phyloP scores from a whole-genome alignment of 345 rosid genomes.

The Pistacia integerrima region DNA sequence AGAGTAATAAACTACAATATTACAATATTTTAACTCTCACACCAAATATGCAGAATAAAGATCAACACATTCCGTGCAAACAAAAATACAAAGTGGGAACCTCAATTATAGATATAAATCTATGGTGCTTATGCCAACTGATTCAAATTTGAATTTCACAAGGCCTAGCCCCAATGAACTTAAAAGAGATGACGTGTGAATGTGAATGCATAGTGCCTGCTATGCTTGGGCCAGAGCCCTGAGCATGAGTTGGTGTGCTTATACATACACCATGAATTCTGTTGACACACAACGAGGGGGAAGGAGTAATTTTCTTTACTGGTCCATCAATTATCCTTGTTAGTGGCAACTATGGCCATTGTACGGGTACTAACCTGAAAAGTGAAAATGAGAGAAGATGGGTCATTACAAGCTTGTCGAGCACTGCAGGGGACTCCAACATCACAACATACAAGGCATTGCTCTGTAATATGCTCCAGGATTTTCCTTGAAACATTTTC shows the following conservation, averaged over 20 bases:
- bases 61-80: background rate
- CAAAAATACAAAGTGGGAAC: background rate
- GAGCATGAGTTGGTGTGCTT: background rate
- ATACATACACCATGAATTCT: background rate
- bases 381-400: conserved; percentile 89
- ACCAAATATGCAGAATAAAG: background rate
- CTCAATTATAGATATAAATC: background rate
- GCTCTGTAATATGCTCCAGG: conserved; percentile 84
- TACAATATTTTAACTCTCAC: background rate
- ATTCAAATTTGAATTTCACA: background rate
- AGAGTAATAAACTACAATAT: background rate
- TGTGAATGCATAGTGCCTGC: background rate
- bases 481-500: conserved; percentile 80
- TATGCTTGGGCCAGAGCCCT: background rate
- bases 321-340: background rate
- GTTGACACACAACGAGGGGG: background rate
- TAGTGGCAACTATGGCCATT: background rate
- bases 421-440: conserved; percentile 88
- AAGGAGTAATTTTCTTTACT: background rate
- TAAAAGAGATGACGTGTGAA: background rate
- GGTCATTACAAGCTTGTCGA: conserved; percentile 85
- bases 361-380: conserved; percentile 71
- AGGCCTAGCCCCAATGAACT: background rate
- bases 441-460: conserved; percentile 91
- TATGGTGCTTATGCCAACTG: background rate